Percentiles rank a stretch among this genome's conserved stretches.
Conservation (phyloP, 441 rosid species). For the Melastoma candidum region DNA sequence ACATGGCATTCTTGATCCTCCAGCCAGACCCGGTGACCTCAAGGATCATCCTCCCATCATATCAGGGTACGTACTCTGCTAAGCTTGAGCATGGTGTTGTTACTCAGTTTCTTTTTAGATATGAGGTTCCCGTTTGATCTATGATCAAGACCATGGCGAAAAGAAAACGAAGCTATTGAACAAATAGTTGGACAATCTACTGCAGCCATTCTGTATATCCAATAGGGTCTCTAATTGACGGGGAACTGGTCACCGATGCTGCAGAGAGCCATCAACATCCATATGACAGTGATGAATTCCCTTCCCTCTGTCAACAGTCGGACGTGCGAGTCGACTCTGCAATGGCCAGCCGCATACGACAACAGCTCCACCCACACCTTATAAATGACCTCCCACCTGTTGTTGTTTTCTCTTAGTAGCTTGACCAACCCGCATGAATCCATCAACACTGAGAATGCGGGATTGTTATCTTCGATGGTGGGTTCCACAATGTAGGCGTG, state of each 20-base stretch:
- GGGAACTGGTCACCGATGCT: not conserved
- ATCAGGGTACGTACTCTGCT: too few species aligned
- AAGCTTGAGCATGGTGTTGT: too few species aligned
- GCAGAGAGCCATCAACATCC: not conserved
- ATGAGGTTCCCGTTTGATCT: too few species aligned
- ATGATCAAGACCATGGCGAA: too few species aligned
- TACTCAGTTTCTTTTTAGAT: too few species aligned
- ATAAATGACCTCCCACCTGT: not conserved
- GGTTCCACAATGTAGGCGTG: not conserved
- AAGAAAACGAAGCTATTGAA: too few species aligned
- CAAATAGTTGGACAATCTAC: too few species aligned
- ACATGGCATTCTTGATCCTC: too few species aligned
- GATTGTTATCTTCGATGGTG: not conserved
- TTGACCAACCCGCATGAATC: not conserved
- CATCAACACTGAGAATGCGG: not conserved
- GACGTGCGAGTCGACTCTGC: not conserved
- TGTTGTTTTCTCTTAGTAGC: not conserved
- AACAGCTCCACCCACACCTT: not conserved
- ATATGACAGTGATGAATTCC: not conserved
- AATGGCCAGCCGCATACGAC: not conserved
- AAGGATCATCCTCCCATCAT: too few species aligned
- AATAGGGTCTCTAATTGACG: too few species aligned
- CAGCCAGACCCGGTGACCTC: too few species aligned
- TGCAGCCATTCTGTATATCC: too few species aligned
- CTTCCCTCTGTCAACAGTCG: not conserved